Percentiles rank a stretch among this genome's conserved stretches.
Evolutionary conservation across 2,329 filamentous ascomycete genomes (phyloP).

Genomic region (Fusarium continuum): DNA sequence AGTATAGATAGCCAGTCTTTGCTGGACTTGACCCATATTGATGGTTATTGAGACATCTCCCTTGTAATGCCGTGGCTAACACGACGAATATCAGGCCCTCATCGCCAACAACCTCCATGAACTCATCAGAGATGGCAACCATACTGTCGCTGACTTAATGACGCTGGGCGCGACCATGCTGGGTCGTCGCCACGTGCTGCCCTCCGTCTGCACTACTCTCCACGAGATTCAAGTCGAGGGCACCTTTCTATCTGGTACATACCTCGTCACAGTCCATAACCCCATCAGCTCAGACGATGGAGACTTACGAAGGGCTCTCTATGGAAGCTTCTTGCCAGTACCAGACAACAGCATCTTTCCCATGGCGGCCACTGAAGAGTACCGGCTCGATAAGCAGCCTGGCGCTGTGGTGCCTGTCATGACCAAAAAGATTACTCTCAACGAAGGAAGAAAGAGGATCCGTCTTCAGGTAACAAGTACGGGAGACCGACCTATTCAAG

Average conservation of each 20-base stretch:
- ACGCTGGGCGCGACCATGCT: constrained; percentile 89
- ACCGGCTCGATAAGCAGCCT: constrained; percentile 73
- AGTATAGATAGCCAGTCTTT: no score
- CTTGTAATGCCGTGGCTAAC: constrained; percentile 8
- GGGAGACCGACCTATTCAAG: constrained; percentile 90
- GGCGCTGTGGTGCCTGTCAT: constrained; percentile 81
- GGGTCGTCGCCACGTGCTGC: constrained; percentile 88
- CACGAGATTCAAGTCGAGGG: constrained; percentile 92
- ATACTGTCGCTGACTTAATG: constrained; percentile 95
- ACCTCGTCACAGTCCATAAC: constrained; percentile 92
- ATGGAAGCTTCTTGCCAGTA: constrained; percentile 88
- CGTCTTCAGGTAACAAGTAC: constrained; percentile 81
- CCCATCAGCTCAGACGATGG: constrained; percentile 88
- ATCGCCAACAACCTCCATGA: constrained; percentile 93
- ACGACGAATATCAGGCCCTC: constrained; percentile 63
- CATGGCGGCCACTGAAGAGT: constrained; percentile 69
- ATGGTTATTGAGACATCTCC: neutral
- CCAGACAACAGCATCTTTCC: constrained; percentile 76
- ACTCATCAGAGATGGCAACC: constrained; percentile 95
- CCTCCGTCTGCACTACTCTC: constrained; percentile 80
- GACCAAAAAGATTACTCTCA: constrained; percentile 72
- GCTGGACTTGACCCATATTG: no score
- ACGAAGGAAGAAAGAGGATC: constrained; percentile 77
- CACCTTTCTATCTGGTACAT: constrained; percentile 89
- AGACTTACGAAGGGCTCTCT: constrained; percentile 84